Base-by-base conservation (phyloP, 352 stramenopile genomes). In the Phytophthora pisi region DNA sequence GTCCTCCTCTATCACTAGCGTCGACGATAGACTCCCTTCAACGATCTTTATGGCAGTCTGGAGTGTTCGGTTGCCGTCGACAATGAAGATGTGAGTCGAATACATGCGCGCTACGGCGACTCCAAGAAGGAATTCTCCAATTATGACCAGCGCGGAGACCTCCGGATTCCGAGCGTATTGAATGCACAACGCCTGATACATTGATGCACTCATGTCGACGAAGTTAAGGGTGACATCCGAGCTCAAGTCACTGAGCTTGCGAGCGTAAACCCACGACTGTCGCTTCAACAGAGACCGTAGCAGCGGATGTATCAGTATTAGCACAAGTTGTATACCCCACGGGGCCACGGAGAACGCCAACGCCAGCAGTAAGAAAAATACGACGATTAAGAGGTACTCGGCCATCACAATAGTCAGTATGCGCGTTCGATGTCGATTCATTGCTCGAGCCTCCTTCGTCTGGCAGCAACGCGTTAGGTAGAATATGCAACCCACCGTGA, bases 221-320 rank as follows among this genome's bases (percentile, higher is more conserved):
- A 82, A 59, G 61, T 70, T 81, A 5, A 85, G 66, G n/a, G 72
- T 79, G n/a, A 85, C 72, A 34, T 82, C 74, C 11, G 77, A 76
- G 31, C 60, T 78, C 16, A 85, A 49, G 61, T 82, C 77, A 20
- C 59, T 70, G 9, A 85, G 64, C 23, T 72, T 66, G 13, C 68
- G 59, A 38, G 74, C 72, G 10, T 76, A 58, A n/a, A 51, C 52
- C 74, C 77, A 82, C 8, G 67, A 51, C 10, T 64, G 46, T 4
- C 65, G 66, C 42, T 78, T 79, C 16, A 78, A 10, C 5, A 60
- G 9, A 24, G 72, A 36, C 46, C 74, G 67, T 13, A 82, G 51
- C 0, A 61, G 20, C 0, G 74, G 66, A 9, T 81, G 74, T 7
- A 56, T 18, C 8, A 72, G 11, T 7, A 79, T 59, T 54, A 82